A percentile compares a stretch with the other conserved stretches of the same genome.
Conservation (phyloP, 208 protist genomes). For the Wallacemonas sp. region DNA sequence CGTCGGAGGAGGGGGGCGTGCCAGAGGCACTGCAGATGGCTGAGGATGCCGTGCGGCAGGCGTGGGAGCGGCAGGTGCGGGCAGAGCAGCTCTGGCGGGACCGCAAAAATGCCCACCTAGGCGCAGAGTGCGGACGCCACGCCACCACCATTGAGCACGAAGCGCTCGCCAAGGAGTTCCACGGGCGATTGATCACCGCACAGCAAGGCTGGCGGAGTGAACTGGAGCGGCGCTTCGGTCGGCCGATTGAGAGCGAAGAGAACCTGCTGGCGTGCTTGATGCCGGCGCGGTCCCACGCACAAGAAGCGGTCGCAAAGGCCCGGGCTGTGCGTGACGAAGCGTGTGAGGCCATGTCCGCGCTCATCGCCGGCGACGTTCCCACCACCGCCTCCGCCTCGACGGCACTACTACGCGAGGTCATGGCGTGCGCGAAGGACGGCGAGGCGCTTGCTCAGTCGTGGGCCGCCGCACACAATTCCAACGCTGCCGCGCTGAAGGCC, state of each 20-base stretch:
- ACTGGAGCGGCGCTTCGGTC: neutral
- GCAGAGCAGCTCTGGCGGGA: neutral
- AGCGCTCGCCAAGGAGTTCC: neutral
- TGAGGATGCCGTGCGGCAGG: neutral
- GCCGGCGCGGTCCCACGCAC: neutral
- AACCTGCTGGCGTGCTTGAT: neutral
- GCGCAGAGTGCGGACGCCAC: neutral
- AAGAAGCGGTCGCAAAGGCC: neutral
- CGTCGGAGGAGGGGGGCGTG: conserved; percentile 9
- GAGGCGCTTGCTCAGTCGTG: neutral
- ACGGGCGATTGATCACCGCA: neutral
- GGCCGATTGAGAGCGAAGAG: neutral
- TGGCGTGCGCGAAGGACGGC: neutral
- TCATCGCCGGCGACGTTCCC: neutral
- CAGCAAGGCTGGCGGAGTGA: neutral
- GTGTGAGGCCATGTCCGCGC: neutral
- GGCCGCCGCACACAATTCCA: neutral
- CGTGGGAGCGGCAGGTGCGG: conserved; percentile 1
- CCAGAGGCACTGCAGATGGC: conserved; percentile 20
- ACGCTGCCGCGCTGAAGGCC: neutral
- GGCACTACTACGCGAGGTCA: neutral
- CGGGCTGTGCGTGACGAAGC: neutral
- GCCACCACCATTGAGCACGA: neutral
- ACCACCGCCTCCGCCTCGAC: neutral
- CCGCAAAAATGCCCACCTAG: neutral